Percentiles rank a stretch among this genome's conserved stretches.
phyloP scores from a whole-genome alignment of 768 basidiomycete species.

The Amyloporia xantha region DNA sequence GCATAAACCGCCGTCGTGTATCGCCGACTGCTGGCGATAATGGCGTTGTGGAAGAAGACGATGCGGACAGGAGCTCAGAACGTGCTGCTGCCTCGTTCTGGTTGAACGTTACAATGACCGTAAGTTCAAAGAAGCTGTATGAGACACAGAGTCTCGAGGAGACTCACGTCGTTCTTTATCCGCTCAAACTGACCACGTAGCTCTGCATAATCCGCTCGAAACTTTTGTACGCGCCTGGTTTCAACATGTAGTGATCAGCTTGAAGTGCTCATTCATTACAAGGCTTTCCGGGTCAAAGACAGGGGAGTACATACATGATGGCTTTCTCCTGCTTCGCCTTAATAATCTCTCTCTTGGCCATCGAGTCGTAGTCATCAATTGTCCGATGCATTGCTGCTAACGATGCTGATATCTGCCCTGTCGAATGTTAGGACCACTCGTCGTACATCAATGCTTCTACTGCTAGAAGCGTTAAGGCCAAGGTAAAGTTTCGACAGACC shows the following conservation, averaged over 20 bases:
- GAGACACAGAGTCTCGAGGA: conserved; percentile 11
- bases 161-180: conserved; percentile 53
- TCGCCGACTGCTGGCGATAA: conserved; percentile 44
- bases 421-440: conserved; percentile 17
- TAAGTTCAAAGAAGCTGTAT: background rate
- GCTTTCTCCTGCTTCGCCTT: conserved; percentile 97
- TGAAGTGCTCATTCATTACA: background rate
- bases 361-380: conserved; percentile 94
- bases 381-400: conserved; percentile 91
- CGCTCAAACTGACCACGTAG: conserved; percentile 78
- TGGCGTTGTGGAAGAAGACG: conserved; percentile 30
- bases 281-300: background rate
- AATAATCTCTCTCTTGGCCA: conserved; percentile 95
- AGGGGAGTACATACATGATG: conserved; percentile 51
- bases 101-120: background rate
- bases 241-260: background rate
- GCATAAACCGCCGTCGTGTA: conserved; percentile 58
- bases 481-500: conserved; percentile 43
- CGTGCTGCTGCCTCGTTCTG: conserved; percentile 59
- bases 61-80: conserved; percentile 53
- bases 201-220: conserved; percentile 80
- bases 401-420: conserved; percentile 97
- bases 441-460: background rate
- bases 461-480: background rate
- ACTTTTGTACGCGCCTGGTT: conserved; percentile 84